phyloP scores from a whole-genome alignment of 306 rosid species.

The Quercus alba region DNA sequence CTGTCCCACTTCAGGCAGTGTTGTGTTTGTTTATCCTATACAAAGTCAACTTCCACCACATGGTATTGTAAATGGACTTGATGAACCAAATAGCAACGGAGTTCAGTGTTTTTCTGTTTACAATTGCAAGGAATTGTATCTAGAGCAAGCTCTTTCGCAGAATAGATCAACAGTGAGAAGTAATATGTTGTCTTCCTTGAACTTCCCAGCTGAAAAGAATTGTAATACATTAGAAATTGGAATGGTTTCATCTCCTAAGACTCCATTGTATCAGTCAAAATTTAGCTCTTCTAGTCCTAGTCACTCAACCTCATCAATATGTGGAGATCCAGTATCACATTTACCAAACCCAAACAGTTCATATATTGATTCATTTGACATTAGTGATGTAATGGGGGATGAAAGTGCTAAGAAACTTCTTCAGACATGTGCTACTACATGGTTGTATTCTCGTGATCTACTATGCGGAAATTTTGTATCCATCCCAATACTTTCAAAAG shows the following conservation, averaged over 20 bases:
- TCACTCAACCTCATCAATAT: conserved; percentile 41
- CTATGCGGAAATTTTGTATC: conserved; percentile 68
- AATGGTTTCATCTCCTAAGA: conserved; percentile 54
- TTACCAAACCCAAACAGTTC: conserved; percentile 30
- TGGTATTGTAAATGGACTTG: conserved; percentile 28
- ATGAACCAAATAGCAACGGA: conserved; percentile 22
- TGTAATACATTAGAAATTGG: conserved; percentile 37
- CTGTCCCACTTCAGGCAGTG: conserved; percentile 53
- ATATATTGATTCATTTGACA: conserved; percentile 37
- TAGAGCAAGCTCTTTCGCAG: conserved; percentile 48
- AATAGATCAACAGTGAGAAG: conserved; percentile 28
- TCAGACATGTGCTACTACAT: conserved; percentile 44
- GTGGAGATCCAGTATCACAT: conserved; percentile 37
- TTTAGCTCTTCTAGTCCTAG: conserved; percentile 27
- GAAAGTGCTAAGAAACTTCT: conserved; percentile 51
- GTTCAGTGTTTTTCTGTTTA: conserved; percentile 26
- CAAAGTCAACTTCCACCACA: conserved; percentile 27
- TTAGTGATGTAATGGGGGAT: conserved; percentile 51
- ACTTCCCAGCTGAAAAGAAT: conserved; percentile 32
- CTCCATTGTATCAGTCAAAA: conserved; percentile 61
- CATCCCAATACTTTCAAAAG: conserved; percentile 56
- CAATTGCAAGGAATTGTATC: conserved; percentile 65
- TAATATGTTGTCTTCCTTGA: conserved; percentile 22
- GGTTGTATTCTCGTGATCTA: conserved; percentile 58
- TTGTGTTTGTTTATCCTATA: conserved; percentile 46